These are phyloP conservation scores for Pseudopithomyces chartarum DNA, from an alignment of 2,329 filamentous ascomycete species.

Conservation along the genomic window DNA sequence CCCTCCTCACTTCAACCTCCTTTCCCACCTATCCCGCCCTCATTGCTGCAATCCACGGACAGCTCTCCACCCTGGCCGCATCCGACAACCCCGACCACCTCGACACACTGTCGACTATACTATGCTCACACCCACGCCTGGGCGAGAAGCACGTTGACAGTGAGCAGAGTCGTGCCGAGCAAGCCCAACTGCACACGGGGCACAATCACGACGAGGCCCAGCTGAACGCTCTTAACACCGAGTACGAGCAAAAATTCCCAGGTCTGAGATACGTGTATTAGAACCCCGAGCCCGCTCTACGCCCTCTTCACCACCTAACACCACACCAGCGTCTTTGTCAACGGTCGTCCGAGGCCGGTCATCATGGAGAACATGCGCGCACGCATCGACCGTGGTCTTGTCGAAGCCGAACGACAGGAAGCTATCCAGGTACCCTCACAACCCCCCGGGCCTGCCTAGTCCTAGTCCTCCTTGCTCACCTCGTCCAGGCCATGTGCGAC, in stretches of 20 bases:
- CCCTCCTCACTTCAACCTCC: conserved; percentile 63
- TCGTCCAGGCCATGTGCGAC: conserved; percentile 79
- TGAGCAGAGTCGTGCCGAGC: conserved; percentile 78
- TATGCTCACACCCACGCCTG: conserved; percentile 81
- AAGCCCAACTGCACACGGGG: conserved; percentile 70
- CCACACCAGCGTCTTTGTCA: conserved; percentile 75
- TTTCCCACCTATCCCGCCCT: conserved; percentile 73
- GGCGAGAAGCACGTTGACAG: conserved; percentile 84
- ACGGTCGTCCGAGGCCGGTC: conserved; percentile 72
- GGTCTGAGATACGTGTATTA: conserved; percentile 78
- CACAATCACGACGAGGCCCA: conserved; percentile 58
- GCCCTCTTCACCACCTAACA: neutral
- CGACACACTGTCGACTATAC: conserved; percentile 69
- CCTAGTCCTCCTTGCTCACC: neutral
- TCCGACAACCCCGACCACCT: conserved; percentile 53
- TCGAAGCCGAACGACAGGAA: conserved; percentile 70
- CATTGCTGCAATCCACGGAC: conserved; percentile 67
- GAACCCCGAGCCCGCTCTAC: conserved; percentile 3
- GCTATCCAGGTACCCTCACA: conserved; percentile 69
- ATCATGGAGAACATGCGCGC: conserved; percentile 83
- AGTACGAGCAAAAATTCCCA: conserved; percentile 82
- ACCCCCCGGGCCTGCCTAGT: neutral
- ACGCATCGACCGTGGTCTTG: conserved; percentile 72
- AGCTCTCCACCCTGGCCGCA: conserved; percentile 56
- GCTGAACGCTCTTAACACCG: conserved; percentile 69